Evolutionary conservation across 2,329 filamentous ascomycete genomes (phyloP).

Genomic region (Fusarium sp.): DNA sequence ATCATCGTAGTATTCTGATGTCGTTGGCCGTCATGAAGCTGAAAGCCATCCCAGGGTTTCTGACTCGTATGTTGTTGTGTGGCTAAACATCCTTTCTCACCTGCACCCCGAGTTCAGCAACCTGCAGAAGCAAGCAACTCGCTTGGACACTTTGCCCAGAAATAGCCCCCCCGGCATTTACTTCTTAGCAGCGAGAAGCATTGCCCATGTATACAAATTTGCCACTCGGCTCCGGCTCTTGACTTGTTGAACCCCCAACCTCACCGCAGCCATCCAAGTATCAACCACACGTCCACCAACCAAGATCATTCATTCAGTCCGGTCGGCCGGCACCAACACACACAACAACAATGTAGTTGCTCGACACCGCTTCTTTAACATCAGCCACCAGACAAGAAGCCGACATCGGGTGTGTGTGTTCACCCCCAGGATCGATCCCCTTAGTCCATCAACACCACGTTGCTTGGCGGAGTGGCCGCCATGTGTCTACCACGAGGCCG

Average conservation of each 20-base stretch:
- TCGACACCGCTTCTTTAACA: background rate
- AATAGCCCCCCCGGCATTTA: background rate
- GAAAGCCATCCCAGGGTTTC: background rate
- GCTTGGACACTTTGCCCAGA: background rate
- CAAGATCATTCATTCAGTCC: background rate
- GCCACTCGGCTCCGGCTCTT: background rate
- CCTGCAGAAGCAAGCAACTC: background rate
- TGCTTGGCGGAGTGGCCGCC: background rate
- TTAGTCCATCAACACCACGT: background rate
- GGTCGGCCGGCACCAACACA: background rate
- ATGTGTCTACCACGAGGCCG: background rate
- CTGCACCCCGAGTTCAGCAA: background rate
- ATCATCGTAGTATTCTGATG: conserved; percentile 7
- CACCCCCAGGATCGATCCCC: background rate
- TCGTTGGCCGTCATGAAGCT: background rate
- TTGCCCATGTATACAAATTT: background rate
- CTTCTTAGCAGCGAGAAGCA: background rate
- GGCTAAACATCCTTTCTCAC: background rate
- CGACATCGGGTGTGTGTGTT: background rate
- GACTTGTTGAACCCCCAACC: background rate
- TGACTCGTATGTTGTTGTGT: background rate
- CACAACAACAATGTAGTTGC: background rate
- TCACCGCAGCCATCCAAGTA: background rate
- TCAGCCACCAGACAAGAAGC: background rate
- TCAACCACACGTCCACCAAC: background rate